Conservation (phyloP, 176 grass and related monocot genomes). For the Aegilops longissima region DNA sequence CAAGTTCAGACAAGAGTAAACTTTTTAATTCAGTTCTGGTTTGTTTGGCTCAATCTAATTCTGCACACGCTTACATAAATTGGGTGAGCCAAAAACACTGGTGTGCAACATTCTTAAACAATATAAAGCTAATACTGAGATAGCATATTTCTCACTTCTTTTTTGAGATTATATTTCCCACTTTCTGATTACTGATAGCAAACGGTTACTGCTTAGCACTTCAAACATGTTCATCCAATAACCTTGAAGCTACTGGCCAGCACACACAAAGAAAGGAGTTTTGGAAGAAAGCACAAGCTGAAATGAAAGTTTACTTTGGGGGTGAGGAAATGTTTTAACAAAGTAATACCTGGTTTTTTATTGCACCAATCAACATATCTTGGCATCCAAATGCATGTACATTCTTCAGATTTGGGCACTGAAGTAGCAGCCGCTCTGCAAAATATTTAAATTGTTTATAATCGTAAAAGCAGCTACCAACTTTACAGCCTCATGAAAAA, state of each 20-base stretch:
- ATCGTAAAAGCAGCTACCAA: background rate
- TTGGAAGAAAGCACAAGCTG: background rate
- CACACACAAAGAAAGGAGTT: background rate
- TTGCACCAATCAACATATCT: slow-evolving; percentile 92
- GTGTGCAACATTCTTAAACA: background rate
- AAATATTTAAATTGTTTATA: slow-evolving; percentile 29
- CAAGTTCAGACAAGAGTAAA: slow-evolving; percentile 14
- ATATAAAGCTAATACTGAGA: slow-evolving; percentile 7
- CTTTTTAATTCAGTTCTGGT: background rate
- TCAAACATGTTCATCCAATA: background rate
- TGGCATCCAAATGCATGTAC: slow-evolving; percentile 90
- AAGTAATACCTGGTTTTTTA: slow-evolving; percentile 83
- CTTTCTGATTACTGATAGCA: background rate
- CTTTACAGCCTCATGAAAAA: slow-evolving; percentile 3
- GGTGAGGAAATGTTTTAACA: background rate
- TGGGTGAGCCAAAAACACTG: background rate
- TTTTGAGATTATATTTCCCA: background rate
- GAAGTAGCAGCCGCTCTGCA: slow-evolving; percentile 83
- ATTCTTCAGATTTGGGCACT: slow-evolving; percentile 84
- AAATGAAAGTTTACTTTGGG: slow-evolving; percentile 6
- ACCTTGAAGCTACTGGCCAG: background rate
- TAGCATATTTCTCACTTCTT: background rate
- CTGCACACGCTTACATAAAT: background rate
- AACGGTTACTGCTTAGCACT: slow-evolving; percentile 17
- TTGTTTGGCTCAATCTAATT: background rate